Percentiles rank a stretch among this genome's conserved stretches.
phyloP scores from a whole-genome alignment of 116 monocot species.

The Papilionanthe hybrid region DNA sequence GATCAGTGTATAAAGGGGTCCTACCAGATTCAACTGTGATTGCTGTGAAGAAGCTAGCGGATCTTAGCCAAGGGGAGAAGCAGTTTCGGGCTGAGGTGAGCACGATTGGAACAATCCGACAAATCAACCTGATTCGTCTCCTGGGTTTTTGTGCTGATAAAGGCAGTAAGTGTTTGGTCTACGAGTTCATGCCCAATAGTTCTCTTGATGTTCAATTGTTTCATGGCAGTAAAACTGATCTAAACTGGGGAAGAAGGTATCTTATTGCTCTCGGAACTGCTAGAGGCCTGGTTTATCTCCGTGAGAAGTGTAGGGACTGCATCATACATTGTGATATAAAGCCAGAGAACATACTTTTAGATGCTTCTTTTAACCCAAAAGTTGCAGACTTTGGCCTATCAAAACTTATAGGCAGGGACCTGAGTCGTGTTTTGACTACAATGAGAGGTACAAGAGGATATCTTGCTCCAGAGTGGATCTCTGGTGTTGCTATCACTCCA shows the following conservation, averaged over 20 bases:
- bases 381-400: constrained; percentile 39
- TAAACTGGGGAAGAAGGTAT: constrained; percentile 30
- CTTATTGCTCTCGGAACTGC: constrained; percentile 26
- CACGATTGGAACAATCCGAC: constrained; percentile 30
- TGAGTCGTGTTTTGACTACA: constrained; percentile 25
- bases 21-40: constrained; percentile 20
- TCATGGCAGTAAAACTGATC: neutral
- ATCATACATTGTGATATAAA: constrained; percentile 50
- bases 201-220: constrained; percentile 23
- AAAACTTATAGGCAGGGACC: constrained; percentile 31
- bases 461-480: constrained; percentile 49
- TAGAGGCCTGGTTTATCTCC: constrained; percentile 36
- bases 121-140: constrained; percentile 29
- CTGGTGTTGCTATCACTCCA: constrained; percentile 35
- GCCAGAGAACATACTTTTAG: constrained; percentile 48
- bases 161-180: constrained; percentile 12
- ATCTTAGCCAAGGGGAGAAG: constrained; percentile 29
- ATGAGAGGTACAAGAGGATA: constrained; percentile 48
- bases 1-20: constrained; percentile 36
- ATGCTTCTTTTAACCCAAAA: constrained; percentile 24
- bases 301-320: constrained; percentile 31
- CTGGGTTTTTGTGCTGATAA: constrained; percentile 12
- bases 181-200: constrained; percentile 23
- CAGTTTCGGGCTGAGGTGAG: constrained; percentile 31
- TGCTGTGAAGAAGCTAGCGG: constrained; percentile 36